Base-by-base conservation (phyloP, 345 rosid genomes). In the Litchi chinensis region DNA sequence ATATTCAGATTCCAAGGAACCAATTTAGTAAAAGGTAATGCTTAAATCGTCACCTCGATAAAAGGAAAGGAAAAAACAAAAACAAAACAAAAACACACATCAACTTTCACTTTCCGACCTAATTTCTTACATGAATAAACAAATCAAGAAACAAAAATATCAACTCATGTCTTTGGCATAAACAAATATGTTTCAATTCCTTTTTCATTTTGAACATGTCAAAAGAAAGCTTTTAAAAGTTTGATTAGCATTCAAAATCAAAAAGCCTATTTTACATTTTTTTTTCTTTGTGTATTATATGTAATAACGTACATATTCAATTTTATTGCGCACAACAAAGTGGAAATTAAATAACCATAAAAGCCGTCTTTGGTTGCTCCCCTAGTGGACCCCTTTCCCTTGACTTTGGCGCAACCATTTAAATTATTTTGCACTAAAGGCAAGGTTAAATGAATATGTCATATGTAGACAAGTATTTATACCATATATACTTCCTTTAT, bases 91-190 rank as follows among this genome's bases (percentile, higher is more conserved):
- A 28, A 52, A 21, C 15, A n/a, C 11, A 72, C 18, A 46, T 46
- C 37, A 6, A 39, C 52, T 43, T 44, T 74, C 26, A 5, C 77
- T 63, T 63, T 63, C 69, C 57, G 60, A 44, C 60, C 69, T 39
- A 57, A 13, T 48, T 48, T 70, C 4, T 0, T 0, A 13, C 3
- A 65, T 28, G 18, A 16, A 46, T 70, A 48, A 70, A 73, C 3
- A 19, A 72, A 72, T 46, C 3, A 50, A 48, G 6, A 6, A 69
- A 69, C n/a, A 62, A 56, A 59, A 73, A 39, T 21, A 60, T 57
- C 48, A 21, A n/a, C 44, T 22, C 59, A 46, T 22, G 37, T 5
- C 59, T 46, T 26, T 24, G 22, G 74, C 19, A 69, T 44, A 19
- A 40, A n/a, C 15, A 43, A 68, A 10, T 10, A n/a, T 24, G 26